Conservation (phyloP, 2,329 filamentous ascomycete genomes). For the Trichoderma sp. region DNA sequence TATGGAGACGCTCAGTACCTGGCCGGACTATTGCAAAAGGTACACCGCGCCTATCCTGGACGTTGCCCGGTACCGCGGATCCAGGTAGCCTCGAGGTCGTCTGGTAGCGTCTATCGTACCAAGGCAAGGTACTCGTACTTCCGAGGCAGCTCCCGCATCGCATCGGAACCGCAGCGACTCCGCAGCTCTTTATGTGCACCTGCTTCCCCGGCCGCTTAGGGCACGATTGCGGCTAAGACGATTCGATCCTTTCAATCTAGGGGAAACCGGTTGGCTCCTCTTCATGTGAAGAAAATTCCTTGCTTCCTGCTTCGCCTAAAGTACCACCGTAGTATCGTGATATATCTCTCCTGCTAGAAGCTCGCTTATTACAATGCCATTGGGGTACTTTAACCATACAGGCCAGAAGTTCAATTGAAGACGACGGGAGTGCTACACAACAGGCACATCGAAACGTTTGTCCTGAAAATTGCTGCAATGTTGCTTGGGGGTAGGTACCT, state of each 20-base stretch:
- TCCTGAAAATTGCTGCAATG: no score
- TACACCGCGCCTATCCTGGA: no score
- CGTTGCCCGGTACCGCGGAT: no score
- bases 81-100: no score
- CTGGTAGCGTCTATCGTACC: no score
- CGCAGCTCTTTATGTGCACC: slow-evolving; percentile 5
- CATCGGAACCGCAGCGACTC: not conserved
- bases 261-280: slow-evolving; percentile 1
- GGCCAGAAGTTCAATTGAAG: not conserved
- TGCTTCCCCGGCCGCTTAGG: not conserved
- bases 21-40: no score
- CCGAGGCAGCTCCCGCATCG: not conserved
- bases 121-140: not conserved
- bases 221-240: not conserved
- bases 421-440: not conserved
- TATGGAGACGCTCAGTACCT: not conserved
- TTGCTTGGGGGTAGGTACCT: no score
- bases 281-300: not conserved
- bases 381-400: not conserved
- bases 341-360: not conserved
- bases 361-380: slow-evolving; percentile 21
- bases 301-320: slow-evolving; percentile 1
- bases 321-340: not conserved
- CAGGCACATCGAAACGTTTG: no score
- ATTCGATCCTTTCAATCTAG: not conserved